Evolutionary conservation across 192 early-diverging fungal genomes (phyloP).

Genomic region (Linnemannia zychae): DNA sequence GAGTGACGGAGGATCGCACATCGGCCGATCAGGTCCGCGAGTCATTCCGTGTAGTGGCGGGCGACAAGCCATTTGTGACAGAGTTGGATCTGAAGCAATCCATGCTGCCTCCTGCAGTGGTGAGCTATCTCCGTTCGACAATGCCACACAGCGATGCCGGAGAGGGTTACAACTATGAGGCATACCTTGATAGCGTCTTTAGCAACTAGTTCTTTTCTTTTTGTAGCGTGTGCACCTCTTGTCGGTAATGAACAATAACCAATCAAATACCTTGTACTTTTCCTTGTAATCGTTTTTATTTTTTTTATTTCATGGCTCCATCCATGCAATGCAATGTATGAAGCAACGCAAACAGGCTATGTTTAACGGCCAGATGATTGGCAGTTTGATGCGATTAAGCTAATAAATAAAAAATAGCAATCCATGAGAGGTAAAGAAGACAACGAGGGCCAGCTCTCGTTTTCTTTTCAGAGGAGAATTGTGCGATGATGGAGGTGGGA

Average conservation of each 20-base stretch:
- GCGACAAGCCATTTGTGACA: constrained; percentile 89
- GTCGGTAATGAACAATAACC: background rate
- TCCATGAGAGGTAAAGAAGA: too few relatives aligned
- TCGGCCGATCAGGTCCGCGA: constrained; percentile 87
- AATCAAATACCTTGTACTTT: background rate
- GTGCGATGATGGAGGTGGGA: too few relatives aligned
- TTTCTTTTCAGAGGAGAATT: too few relatives aligned
- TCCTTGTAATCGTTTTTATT: too few relatives aligned
- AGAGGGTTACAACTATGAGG: constrained; percentile 84
- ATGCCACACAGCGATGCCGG: constrained; percentile 67
- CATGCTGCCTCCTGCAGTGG: constrained; percentile 78
- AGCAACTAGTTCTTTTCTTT: constrained; percentile 21
- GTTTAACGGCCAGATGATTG: too few relatives aligned
- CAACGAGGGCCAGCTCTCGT: too few relatives aligned
- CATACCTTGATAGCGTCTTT: constrained; percentile 79
- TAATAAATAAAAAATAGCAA: too few relatives aligned
- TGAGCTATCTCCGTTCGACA: constrained; percentile 78
- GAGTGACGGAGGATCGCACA: constrained; percentile 91
- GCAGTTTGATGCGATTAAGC: too few relatives aligned
- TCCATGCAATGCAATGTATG: background rate
- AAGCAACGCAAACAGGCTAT: background rate
- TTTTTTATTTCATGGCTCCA: background rate
- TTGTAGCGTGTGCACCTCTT: background rate
- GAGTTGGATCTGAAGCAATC: constrained; percentile 86
- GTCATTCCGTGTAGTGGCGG: constrained; percentile 89